Conservation (phyloP, 352 stramenopile species). For the Globisporangium middletonii region DNA sequence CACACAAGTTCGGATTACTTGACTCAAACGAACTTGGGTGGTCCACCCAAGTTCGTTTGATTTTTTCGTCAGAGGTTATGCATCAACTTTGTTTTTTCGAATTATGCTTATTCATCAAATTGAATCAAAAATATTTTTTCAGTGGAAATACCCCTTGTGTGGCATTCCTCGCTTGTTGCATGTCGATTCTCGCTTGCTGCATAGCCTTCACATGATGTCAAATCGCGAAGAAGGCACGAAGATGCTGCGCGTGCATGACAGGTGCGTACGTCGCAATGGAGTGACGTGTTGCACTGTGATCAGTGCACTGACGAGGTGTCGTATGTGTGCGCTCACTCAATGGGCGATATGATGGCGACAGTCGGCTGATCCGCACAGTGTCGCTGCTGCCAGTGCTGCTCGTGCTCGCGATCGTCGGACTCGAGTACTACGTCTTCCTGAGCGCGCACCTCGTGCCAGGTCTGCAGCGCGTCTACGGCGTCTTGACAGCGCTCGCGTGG, state of each 20-base stretch:
- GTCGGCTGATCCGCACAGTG: slow-evolving; percentile 52
- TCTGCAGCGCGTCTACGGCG: slow-evolving; percentile 10
- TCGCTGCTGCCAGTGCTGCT: slow-evolving; percentile 59
- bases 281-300: neutral
- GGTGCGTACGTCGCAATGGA: slow-evolving; percentile 17
- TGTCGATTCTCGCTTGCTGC: no score
- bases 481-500: slow-evolving; percentile 14
- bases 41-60: no score
- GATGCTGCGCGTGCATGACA: slow-evolving; percentile 76
- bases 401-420: slow-evolving; percentile 42
- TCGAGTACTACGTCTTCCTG: slow-evolving; percentile 74
- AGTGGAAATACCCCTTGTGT: no score
- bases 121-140: no score
- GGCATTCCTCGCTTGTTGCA: no score
- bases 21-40: no score
- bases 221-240: neutral
- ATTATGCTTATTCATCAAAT: no score
- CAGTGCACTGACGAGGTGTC: neutral
- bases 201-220: no score
- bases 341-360: slow-evolving; percentile 7
- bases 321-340: neutral
- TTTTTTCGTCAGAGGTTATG: no score
- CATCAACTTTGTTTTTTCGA: no score
- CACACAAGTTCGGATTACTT: no score
- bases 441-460: slow-evolving; percentile 38